Evolutionary conservation across 2,329 filamentous ascomycete genomes (phyloP), one percentile per base, ranked within the genome.

Genomic region (Mollisiaceae sp.): DNA sequence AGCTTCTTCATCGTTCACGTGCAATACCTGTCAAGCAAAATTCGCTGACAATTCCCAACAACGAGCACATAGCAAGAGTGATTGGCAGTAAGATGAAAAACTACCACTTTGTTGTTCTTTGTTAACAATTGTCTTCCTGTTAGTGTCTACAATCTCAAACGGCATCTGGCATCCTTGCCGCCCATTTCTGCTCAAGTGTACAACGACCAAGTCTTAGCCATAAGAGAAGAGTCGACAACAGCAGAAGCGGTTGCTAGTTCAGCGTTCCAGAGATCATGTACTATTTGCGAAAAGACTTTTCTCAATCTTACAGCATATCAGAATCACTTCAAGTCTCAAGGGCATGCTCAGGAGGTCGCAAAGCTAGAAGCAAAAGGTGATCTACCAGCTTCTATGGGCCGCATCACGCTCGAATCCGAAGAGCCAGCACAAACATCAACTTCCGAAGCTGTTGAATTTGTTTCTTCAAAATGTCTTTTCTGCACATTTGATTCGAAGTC

Each of bases 391-490:
- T 15, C 20, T 9, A 24, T n/a, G 52, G 57, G 24, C 39, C 56
- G 32, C 18, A 35, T 36, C 20, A 50, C 24, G 38, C 58, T 41
- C 35, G 43, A 67, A 32, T 52, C 35, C 1, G 63, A 70, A 8
- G 54, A 64, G 0, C 32, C 47, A 27, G 63, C 64, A 39, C 22
- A 35, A 57, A 14, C 55, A 38, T 2, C 24, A 8, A 14, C 36
- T 11, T 39, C 27, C n/a, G 55, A 57, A 22, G 14, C 32, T 18
- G 55, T 9, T 15, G 59, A 50, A 12, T 81, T 78, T 52, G 64
- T 67, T 5, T 70, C 74, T 0, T 70, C 69, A 8, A 69, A 76
- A 41, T 83, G 82, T 64, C 73, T 83, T 3, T 83, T 85, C 69
- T 85, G 83, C 73, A 71, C 73, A 1, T 55, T 69, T 0, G 41